Base-by-base conservation (phyloP, 495 filamentous ascomycete species). In the Clohesyomyces aquaticus region DNA sequence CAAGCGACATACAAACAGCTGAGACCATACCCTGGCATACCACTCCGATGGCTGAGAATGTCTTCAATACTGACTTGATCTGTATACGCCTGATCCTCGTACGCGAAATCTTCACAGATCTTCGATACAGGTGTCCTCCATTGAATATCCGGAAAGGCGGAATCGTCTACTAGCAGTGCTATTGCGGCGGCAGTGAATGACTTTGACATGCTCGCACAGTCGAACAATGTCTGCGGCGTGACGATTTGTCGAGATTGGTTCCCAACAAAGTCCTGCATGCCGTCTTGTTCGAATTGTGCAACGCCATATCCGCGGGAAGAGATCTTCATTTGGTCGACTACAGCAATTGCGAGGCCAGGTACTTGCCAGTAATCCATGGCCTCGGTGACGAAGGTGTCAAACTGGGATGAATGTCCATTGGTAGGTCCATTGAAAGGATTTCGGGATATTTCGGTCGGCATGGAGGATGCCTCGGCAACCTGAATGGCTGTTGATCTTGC, bases 61-160 rank as follows among this genome's bases (percentile, higher is more conserved):
- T 57, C 54, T 22, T 57, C 54, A 4, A 43, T 23, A 3, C 29
- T 57, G n/a, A 46, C 35, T 10, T 46, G 10, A 8, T 57, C 54
- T 1, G 54, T 57, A 8, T n/a, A 14, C 19, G 21, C 32, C 38
- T 42, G n/a, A 57, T 45, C 41, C 19, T 18, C 35, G 22, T 23
- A n/a, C 19, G 46, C 54, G 23, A 57, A 57, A 18, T 46, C 54
- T 4, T 46, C 38, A 14, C 10, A 19, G 6, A 57, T 21, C 22
- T 32, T 53, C 8, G 52, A 55, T 4, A 57, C 54, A 9, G 54
- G 54, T 41, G 54, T 57, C n/a, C 11, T 43, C 54, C 54, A 57
- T 11, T 45, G 12, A 14, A 57, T 41, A 28, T 57, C 21, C 16
- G 22, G 19, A 6, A 26, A 10, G 3, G n/a, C 54, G 12, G 41